Evolutionary conservation across 306 rosid species (phyloP), one percentile per base, ranked within the genome.

Genomic region (Aeschynomene evenia): DNA sequence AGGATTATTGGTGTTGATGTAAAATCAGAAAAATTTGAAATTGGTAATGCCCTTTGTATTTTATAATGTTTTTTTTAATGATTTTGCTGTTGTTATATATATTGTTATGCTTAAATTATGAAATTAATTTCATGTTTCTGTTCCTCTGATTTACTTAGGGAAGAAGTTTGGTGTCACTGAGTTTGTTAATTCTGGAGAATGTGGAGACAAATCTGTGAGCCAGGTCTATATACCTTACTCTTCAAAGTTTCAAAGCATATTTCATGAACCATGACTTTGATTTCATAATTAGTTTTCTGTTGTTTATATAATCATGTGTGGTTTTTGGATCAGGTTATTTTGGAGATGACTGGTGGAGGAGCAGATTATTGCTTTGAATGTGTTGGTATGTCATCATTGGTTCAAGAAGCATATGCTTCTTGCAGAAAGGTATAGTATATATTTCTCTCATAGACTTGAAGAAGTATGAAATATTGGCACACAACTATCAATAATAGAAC

Each of bases 331-430:
- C 84, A 89, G 97, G 55, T 77, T 50, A 81, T 90, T 59, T 73
- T 8, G 18, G 90, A 88, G 61, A 85, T 86, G 75, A 90, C 91
- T 56, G 85, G 48, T 13, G 96, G 85, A 4, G 98, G 94, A 24
- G 91, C 94, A 22, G 97, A 90, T 82, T 86, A 79, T 77, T 93
- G 98, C 78, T 90, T 86, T 29, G 97, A 93, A 81, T 90, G 91
- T 63, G 96, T 88, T 64, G 97, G 98, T 52, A 60, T 59, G 71
- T 79, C 91, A 56, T 82, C 90, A 23, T 79, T 90, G 82, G 88
- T 93, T 54, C 80, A 84, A 3, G 96, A 93, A 66, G 98, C 98
- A 21, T 90, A 79, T 71, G 90, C 88, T 72, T 79, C 92, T 63
- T 86, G 89, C 75, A 81, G 95, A 73, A 80, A 85, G 96, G 98